Evolutionary conservation across 306 rosid genomes (phyloP), one percentile per base, ranked within the genome.

Genomic region (Benincasa hispida): DNA sequence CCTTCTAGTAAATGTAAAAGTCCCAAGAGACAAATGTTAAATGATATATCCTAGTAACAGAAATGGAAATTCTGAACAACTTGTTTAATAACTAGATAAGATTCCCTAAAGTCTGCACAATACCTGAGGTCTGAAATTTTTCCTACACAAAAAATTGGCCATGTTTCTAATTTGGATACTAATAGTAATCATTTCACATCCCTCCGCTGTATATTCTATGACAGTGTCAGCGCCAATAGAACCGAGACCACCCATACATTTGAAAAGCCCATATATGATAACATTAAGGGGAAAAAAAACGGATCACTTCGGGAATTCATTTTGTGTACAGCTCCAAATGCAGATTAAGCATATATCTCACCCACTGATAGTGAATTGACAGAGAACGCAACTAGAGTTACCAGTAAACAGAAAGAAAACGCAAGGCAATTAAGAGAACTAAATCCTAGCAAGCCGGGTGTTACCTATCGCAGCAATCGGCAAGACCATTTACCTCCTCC

Each of bases 381-480:
- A 2, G 70, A 74, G 19, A 50, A 39, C 54, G 53, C 69, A 25
- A 63, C 77, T 10, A 74, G 35, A 17, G 58, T 67, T 59, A n/a
- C 37, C 3, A 56, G 5, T 32, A 45, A n/a, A 47, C 24, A 15
- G 8, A 72, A 53, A 48, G 11, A 45, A 24, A 15, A 48, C 11
- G 7, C 4, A 51, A 48, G 35, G 56, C 17, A 76, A 17, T n/a
- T 19, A 17, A 30, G 67, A 19, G 11, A 22, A 68, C 15, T 8
- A 76, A 56, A 15, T 10, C 55, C 37, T 48, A 70, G 76, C 28
- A 6, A 24, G 60, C 59, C 68, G n/a, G 39, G 61, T 14, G 55
- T 25, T 24, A 89, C 93, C 90, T 88, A 70, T 92, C 97, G 79
- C 99, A 94, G 85, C 99, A 87, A 60, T 86, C 89, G 51, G 95